These are phyloP conservation scores for Euphorbia schlechtendalii DNA, from an alignment of 441 rosid genomes.

Conservation along the genomic window DNA sequence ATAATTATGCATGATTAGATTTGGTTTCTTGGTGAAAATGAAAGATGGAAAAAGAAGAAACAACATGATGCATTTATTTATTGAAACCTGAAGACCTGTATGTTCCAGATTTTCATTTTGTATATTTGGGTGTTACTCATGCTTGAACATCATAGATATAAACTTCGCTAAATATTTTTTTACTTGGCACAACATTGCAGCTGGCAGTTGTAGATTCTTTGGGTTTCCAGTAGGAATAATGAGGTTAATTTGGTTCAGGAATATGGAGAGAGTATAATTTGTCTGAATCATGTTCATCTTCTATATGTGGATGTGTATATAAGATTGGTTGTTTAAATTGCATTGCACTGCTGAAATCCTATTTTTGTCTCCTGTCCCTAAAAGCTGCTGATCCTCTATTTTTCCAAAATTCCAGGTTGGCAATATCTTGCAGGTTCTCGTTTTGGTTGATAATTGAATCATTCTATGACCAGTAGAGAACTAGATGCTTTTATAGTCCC, in stretches of 20 bases:
- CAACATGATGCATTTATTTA: neutral
- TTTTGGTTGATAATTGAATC: conserved; percentile 16
- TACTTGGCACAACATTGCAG: neutral
- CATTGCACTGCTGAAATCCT: neutral
- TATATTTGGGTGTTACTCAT: conserved; percentile 7
- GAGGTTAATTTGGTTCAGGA: neutral
- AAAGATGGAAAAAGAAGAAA: neutral
- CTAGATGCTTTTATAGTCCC: no score
- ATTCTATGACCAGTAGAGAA: conserved; percentile 7
- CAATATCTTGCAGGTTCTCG: neutral
- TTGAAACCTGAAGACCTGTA: neutral
- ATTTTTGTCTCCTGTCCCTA: neutral
- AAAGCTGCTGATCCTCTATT: neutral
- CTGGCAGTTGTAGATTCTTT: neutral
- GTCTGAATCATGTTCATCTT: neutral
- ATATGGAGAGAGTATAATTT: neutral
- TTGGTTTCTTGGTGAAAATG: conserved; percentile 5
- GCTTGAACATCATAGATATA: neutral
- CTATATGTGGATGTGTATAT: neutral
- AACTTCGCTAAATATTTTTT: neutral
- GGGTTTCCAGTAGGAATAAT: neutral
- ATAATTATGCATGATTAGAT: neutral
- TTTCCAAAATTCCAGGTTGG: neutral
- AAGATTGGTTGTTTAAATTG: no score
- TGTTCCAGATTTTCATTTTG: neutral